Base-by-base conservation (phyloP, 164 flowering plant genomes). In the Kingdonia uniflora region DNA sequence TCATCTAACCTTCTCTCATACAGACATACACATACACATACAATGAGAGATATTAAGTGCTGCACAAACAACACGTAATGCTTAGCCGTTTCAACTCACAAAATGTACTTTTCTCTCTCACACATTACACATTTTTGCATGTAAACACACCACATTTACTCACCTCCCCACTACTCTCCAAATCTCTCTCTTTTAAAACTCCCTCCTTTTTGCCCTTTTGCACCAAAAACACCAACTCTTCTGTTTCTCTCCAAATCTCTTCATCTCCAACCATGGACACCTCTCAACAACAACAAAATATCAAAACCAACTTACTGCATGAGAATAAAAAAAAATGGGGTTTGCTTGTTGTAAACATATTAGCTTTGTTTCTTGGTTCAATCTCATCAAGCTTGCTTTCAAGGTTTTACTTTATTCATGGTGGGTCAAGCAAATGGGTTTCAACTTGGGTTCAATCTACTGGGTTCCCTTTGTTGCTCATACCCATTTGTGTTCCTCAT, bases 361-460 rank as follows among this genome's bases (percentile, higher is more conserved):
- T 57, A 0, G 63, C 56, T 43, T 61, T 87, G 22, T 72, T 85
- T 38, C 52, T 78, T 1, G 94, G 96, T 11, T 74, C 88, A 0
- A 49, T 82, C 42, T 61, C 88, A 0, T 74, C 94, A 0, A 64
- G 58, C 51, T 39, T 87, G 20, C 68, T 87, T 15, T 71, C 82
- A 4, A 82, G 81, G 57, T 78, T 67, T 65, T 88, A 88, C 54
- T 88, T 88, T 80, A 65, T 51, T 24, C 95, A 88, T 71, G 76
- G 76, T 1, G 96, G 96, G 21, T 73, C 78, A 1, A 82, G 85
- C 75, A 54, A 65, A 22, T 88, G 95, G 95, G 73, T 85, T 11
- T 78, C 87, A 2, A 82, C 91, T 0, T 76, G 80, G 83, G 82
- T 85, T 40, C 91, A 85, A 65, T 80, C 69, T 2, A 75, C 76